Evolutionary conservation across 139 green algal genomes (phyloP), one percentile per base, ranked within the genome.

Genomic region (Coccomyxa sp.): DNA sequence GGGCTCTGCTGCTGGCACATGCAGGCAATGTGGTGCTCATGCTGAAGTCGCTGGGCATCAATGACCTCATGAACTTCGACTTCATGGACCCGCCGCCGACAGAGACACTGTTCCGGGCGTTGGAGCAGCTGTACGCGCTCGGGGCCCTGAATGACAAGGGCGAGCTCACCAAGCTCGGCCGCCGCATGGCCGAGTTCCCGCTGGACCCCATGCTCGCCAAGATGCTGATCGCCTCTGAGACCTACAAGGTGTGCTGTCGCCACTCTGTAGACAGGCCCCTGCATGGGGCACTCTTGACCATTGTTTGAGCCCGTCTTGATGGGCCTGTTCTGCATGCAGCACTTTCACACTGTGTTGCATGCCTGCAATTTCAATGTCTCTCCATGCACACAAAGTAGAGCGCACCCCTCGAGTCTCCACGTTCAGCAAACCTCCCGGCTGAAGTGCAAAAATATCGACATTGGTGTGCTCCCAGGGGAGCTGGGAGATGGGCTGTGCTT

Each of bases 41-140:
- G 93, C 92, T 99, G 67, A 99, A 98, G 89, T 90, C 88, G 57
- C 93, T 99, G 89, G 97, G 97, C 85, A 99, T 99, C 93, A 98
- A 99, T 87, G 95, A 99, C 89, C 90, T 99, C 63, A 88, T 99
- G 79, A 89, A 92, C 86, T 99, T 99, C 87, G 97, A 99, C 90
- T 99, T 99, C 92, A 99, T 99, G 97, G 97, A 99, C 89, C 95
- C 97, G 0, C 95, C 95, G 0, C 95, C 95, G 38, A 91, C 91
- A 1, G 94, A 98, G 87, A 97, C 96, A 3, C 92, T 99, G 84
- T 90, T 99, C 80, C 82, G 94, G 0, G 95, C 97, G 28, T 87
- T 99, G 79, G 97, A 99, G 92, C 85, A 91, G 90, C 90, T 99
- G 78, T 99, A 99, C 80, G 96, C 97, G 63, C 91, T 99, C 45